Evolutionary conservation across 495 filamentous ascomycete species (phyloP).

Genomic region (Xylaria nigripes): DNA sequence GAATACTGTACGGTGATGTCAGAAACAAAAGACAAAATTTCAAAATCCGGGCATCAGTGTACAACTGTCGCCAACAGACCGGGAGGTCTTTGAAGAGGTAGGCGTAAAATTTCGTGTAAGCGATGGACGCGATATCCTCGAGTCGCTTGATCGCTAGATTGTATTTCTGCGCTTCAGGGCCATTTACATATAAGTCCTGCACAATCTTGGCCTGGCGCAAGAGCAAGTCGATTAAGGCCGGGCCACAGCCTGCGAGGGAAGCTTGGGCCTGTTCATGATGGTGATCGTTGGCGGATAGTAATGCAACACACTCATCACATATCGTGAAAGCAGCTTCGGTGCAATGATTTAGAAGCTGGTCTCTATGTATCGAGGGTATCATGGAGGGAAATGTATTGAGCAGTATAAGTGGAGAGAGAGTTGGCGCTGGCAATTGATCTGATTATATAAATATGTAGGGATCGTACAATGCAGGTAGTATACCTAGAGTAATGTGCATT

Average conservation of each 20-base stretch:
- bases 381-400: neutral
- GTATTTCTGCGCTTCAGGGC: neutral
- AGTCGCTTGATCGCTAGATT: constrained; percentile 25
- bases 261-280: neutral
- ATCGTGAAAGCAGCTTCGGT: constrained; percentile 17
- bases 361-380: constrained; percentile 7
- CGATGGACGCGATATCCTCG: constrained; percentile 35
- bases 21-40: constrained; percentile 43
- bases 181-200: constrained; percentile 7
- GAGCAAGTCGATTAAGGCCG: constrained; percentile 31
- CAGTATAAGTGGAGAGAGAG: neutral
- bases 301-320: constrained; percentile 19
- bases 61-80: constrained; percentile 64
- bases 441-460: too few species aligned
- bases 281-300: constrained; percentile 9
- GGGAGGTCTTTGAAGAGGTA: constrained; percentile 72
- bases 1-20: constrained; percentile 22
- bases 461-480: too few species aligned
- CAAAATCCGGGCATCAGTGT: constrained; percentile 67
- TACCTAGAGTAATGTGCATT: too few species aligned
- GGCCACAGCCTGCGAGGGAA: constrained; percentile 27
- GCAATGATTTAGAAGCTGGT: constrained; percentile 18
- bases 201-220: constrained; percentile 29
- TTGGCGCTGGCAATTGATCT: neutral
- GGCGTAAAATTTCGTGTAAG: constrained; percentile 58